phyloP scores from a whole-genome alignment of 2,329 filamentous ascomycete species.

The Amesomyces nigricolor region DNA sequence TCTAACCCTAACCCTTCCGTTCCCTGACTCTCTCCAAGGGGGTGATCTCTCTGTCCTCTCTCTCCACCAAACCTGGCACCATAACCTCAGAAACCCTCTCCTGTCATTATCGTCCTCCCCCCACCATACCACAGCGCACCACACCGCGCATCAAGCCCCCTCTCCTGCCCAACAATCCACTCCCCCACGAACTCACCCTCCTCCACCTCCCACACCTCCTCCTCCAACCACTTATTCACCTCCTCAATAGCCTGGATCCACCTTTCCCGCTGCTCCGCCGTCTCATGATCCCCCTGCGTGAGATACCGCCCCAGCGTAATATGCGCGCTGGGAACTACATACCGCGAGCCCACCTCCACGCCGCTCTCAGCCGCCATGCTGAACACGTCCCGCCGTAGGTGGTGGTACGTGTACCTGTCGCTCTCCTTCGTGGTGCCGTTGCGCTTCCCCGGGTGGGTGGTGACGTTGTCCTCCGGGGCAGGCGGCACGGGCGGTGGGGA shows the following conservation, averaged over 20 bases:
- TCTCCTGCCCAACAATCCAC: slow-evolving; percentile 85
- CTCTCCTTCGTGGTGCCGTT: slow-evolving; percentile 3
- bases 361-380: slow-evolving; percentile 54
- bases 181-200: slow-evolving; percentile 51
- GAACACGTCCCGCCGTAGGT: slow-evolving; percentile 76
- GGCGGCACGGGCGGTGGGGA: slow-evolving; percentile 39
- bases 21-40: neutral
- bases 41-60: neutral
- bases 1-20: neutral
- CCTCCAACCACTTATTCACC: slow-evolving; percentile 69
- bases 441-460: slow-evolving; percentile 31
- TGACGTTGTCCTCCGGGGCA: slow-evolving; percentile 24
- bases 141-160: slow-evolving; percentile 67
- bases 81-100: slow-evolving; percentile 50
- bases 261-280: slow-evolving; percentile 50
- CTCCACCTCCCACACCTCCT: slow-evolving; percentile 60
- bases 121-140: slow-evolving; percentile 85
- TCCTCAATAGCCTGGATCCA: slow-evolving; percentile 68
- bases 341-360: slow-evolving; percentile 68
- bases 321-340: slow-evolving; percentile 84
- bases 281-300: slow-evolving; percentile 56
- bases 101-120: slow-evolving; percentile 61
- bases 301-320: slow-evolving; percentile 83
- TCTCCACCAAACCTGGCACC: too few relatives aligned
- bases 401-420: slow-evolving; percentile 80